Percentiles rank a stretch among this genome's conserved stretches.
Conservation (phyloP, 495 filamentous ascomycete genomes). For the Filosporella fistucella region DNA sequence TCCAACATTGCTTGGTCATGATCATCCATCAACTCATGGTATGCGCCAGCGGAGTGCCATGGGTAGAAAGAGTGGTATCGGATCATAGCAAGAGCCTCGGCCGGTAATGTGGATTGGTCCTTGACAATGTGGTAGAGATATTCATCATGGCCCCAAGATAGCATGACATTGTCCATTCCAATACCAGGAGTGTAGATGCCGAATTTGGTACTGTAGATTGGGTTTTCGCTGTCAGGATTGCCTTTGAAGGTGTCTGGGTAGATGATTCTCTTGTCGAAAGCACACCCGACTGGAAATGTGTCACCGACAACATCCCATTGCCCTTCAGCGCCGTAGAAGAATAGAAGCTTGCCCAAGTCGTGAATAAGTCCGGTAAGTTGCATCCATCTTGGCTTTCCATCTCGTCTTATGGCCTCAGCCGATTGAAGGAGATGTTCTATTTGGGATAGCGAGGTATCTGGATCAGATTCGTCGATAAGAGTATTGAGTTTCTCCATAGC, state of each 20-base stretch:
- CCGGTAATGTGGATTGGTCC: conserved; percentile 70
- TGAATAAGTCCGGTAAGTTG: conserved; percentile 86
- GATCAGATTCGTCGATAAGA: conserved; percentile 83
- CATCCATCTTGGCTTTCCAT: conserved; percentile 92
- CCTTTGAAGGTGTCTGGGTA: conserved; percentile 67
- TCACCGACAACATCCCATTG: conserved; percentile 95
- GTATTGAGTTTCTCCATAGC: conserved; percentile 89
- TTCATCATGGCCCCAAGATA: conserved; percentile 91
- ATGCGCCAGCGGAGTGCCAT: conserved; percentile 79
- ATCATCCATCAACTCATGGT: conserved; percentile 74
- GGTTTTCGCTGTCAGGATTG: conserved; percentile 61
- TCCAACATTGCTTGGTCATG: conserved; percentile 73
- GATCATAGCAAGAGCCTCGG: conserved; percentile 84
- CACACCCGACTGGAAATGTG: conserved; percentile 87
- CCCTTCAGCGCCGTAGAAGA: conserved; percentile 74
- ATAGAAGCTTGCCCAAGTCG: conserved; percentile 84
- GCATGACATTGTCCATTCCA: conserved; percentile 78
- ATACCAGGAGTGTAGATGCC: conserved; percentile 77
- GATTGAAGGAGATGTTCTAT: conserved; percentile 85
- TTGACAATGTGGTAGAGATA: conserved; percentile 82
- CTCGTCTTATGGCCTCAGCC: conserved; percentile 80
- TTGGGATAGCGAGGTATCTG: conserved; percentile 79
- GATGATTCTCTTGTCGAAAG: conserved; percentile 72
- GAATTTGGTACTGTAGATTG: conserved; percentile 63
- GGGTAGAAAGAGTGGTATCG: conserved; percentile 88